A percentile compares a stretch with the other conserved stretches of the same genome.
Evolutionary conservation across 2,329 filamentous ascomycete genomes (phyloP).

Genomic region (Cercospora sojina): DNA sequence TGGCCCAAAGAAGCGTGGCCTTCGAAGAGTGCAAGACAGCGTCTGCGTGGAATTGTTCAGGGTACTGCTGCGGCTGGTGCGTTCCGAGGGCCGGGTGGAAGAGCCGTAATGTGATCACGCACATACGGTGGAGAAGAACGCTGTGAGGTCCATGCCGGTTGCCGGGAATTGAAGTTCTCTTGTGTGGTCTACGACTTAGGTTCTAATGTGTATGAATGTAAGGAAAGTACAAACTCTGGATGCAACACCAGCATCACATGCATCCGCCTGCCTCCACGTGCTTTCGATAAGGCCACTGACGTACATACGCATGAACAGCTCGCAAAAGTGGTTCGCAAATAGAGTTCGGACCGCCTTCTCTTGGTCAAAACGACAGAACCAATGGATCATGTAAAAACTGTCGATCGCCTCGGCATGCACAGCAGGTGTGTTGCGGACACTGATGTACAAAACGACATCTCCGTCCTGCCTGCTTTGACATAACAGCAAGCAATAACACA

Average conservation of each 20-base stretch:
- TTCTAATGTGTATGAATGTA: neutral
- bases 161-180: no score
- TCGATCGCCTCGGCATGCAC: conserved; percentile 19
- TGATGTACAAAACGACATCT: conserved; percentile 2
- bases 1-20: neutral
- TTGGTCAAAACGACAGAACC: conserved; percentile 3
- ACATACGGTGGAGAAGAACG: neutral
- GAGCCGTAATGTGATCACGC: neutral
- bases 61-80: neutral
- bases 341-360: conserved; percentile 2
- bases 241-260: neutral
- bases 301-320: neutral
- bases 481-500: neutral
- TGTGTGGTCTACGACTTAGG: no score
- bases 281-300: neutral
- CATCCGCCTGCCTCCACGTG: neutral
- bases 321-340: conserved; percentile 5
- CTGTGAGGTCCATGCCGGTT: no score
- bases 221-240: neutral
- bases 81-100: conserved; percentile 3
- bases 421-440: conserved; percentile 2
- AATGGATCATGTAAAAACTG: conserved; percentile 2
- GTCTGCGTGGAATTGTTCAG: neutral
- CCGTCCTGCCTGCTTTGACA: neutral
- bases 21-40: neutral